phyloP scores from a whole-genome alignment of 768 basidiomycete species.

The Suillus decipiens region DNA sequence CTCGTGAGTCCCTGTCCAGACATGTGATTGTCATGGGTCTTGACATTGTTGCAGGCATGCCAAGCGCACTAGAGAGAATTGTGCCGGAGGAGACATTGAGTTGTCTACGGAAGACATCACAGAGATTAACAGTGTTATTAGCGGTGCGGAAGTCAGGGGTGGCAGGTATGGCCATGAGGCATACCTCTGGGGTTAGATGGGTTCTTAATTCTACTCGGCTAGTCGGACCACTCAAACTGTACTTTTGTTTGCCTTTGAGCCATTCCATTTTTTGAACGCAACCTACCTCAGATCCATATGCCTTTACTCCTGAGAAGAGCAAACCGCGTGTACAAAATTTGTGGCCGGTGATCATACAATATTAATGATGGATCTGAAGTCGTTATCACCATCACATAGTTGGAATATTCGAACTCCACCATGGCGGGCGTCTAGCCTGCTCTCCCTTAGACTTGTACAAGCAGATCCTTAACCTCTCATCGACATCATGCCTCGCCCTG shows the following conservation, averaged over 20 bases:
- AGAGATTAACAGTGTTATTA: constrained; percentile 41
- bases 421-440: background rate
- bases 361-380: no score
- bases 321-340: background rate
- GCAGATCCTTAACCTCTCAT: background rate
- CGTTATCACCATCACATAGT: background rate
- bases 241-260: background rate
- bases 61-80: constrained; percentile 47
- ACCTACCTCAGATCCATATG: background rate
- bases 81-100: constrained; percentile 42
- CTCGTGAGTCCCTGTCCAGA: constrained; percentile 33
- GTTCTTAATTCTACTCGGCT: background rate
- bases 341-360: background rate
- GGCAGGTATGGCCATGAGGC: constrained; percentile 35
- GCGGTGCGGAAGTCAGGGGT: constrained; percentile 39
- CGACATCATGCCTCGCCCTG: background rate
- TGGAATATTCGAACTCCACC: background rate
- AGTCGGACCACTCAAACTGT: background rate
- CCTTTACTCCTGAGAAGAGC: background rate
- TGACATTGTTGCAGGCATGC: constrained; percentile 26
- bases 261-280: background rate
- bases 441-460: background rate
- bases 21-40: background rate
- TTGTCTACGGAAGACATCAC: constrained; percentile 42
- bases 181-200: constrained; percentile 36